phyloP scores from a whole-genome alignment of 1,139 yeast species.

The Blastobotrys malaysiensis region DNA sequence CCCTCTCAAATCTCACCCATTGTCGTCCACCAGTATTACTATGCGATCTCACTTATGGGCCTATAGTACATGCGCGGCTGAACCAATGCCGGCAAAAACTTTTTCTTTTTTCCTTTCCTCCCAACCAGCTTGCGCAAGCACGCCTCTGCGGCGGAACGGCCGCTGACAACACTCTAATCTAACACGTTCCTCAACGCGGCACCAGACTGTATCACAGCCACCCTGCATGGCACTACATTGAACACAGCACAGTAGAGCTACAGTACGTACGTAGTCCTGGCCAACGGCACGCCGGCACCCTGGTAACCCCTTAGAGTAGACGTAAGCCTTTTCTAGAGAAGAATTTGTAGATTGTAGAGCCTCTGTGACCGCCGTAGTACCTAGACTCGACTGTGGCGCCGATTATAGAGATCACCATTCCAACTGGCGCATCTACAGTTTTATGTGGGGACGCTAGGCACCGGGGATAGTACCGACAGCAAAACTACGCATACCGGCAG shows the following conservation, averaged over 20 bases:
- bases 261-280: too few species aligned
- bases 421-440: too few species aligned
- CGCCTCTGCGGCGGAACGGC: not conserved
- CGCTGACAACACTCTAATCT: not conserved
- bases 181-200: not conserved
- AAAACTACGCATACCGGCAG: not conserved
- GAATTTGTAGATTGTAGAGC: too few species aligned
- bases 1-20: not conserved
- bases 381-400: too few species aligned
- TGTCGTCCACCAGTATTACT: not conserved
- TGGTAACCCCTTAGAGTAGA: too few species aligned
- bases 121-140: not conserved
- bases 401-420: too few species aligned
- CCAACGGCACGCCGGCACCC: too few species aligned
- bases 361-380: too few species aligned
- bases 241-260: too few species aligned
- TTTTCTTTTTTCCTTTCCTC: not conserved
- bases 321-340: too few species aligned
- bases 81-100: too few species aligned
- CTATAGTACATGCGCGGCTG: not conserved
- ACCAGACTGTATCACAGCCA: not conserved
- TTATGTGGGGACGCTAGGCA: too few species aligned
- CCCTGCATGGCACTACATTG: not conserved
- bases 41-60: not conserved
- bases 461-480: not conserved